Conservation (phyloP, 2,329 filamentous ascomycete species). For the Clonostachys rhizophaga region DNA sequence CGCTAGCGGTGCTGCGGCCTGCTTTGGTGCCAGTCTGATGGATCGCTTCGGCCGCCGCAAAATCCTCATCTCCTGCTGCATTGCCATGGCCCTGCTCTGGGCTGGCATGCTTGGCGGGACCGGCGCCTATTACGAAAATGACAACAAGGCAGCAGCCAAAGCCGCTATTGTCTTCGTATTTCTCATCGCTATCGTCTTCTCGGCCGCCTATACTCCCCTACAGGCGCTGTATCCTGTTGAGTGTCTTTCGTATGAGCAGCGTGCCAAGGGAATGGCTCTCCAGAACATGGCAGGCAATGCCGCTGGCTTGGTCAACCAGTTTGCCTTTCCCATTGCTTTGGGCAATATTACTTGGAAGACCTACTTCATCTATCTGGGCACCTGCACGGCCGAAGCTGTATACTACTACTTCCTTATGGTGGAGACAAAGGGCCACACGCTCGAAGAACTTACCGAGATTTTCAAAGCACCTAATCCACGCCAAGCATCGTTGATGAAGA, state of each 20-base stretch:
- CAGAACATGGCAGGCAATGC: slow-evolving; percentile 36
- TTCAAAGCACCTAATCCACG: slow-evolving; percentile 34
- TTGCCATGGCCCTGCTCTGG: slow-evolving; percentile 41
- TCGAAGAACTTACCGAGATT: slow-evolving; percentile 50
- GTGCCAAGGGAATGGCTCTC: slow-evolving; percentile 52
- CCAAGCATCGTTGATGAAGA: slow-evolving; percentile 17
- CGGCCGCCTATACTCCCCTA: slow-evolving; percentile 28
- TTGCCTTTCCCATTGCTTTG: slow-evolving; percentile 39
- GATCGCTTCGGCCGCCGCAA: slow-evolving; percentile 46
- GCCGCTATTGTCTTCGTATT: slow-evolving; percentile 45
- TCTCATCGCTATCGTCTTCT: slow-evolving; percentile 45
- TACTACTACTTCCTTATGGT: slow-evolving; percentile 17
- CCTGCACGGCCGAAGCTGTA: slow-evolving; percentile 24
- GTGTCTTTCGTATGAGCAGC: slow-evolving; percentile 47
- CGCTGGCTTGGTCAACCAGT: slow-evolving; percentile 38
- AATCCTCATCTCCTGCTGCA: slow-evolving; percentile 41
- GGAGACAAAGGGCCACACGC: slow-evolving; percentile 36
- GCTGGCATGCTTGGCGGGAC: slow-evolving; percentile 34
- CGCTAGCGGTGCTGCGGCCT: slow-evolving; percentile 40
- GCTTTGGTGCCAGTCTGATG: slow-evolving; percentile 40
- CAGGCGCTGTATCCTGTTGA: slow-evolving; percentile 45
- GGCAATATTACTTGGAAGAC: slow-evolving; percentile 46
- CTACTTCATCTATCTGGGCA: slow-evolving; percentile 44
- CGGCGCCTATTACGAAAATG: slow-evolving; percentile 9
- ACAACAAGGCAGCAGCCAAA: slow-evolving; percentile 26